Evolutionary conservation across 2,329 filamentous ascomycete species (phyloP), one percentile per base, ranked within the genome.

Genomic region (Diaporthe citriasiana): DNA sequence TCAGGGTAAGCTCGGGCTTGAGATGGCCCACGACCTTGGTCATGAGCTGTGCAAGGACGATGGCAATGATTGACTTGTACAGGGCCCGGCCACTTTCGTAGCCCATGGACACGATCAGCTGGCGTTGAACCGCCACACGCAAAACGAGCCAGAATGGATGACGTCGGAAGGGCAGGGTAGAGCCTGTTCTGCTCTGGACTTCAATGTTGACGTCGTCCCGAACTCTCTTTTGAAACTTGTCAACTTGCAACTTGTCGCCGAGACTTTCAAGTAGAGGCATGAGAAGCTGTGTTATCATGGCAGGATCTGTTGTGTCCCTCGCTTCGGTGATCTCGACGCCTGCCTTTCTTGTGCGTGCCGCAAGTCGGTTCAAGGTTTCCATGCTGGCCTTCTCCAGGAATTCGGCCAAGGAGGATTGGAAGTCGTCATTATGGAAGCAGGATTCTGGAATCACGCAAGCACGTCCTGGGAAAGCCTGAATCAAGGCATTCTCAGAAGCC

Each of bases 111-210:
- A 81, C 73, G 60, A 82, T 85, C 0, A 93, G 81, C 5, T 86
- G 82, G 0, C 90, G 84, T 66, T 91, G 86, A 2, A 89, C 76
- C 0, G 85, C 84, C 2, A 93, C 89, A 0, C 91, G 89, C 12
- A 93, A 78, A 1, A 90, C 81, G 0, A 93, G 85, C 87, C 91
- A 94, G 70, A 88, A 86, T 0, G 91, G 86, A 5, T 86, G 87
- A 57, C 92, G 83, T 35, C 91, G 84, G 91, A 91, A 94, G 0
- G 91, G 91, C 0, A 84, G 78, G 1, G 85, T 79, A 0, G 85
- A 82, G 0, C 85, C 78, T 2, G 25, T 51, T 3, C 33, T 38
- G 7, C 10, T 71, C 17, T 71, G 15, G 2, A 71, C 30, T 0
- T 81, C 78, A 78, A 89, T 86, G 22, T 84, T 85, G 0, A 92